These are phyloP conservation scores for Peziza echinospora DNA, from an alignment of 495 filamentous ascomycete species.

Conservation along the genomic window DNA sequence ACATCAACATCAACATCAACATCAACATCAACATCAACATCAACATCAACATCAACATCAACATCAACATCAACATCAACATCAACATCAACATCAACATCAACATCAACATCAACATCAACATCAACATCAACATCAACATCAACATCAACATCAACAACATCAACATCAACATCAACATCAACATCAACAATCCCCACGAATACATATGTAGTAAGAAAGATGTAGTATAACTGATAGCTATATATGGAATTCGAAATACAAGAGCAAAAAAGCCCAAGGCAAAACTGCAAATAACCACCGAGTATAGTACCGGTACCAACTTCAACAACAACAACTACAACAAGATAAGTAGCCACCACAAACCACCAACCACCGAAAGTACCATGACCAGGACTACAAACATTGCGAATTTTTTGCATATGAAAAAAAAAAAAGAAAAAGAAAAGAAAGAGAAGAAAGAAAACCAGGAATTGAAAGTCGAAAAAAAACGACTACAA, in stretches of 20 bases:
- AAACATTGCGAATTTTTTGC: too few relatives aligned
- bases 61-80: neutral
- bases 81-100: neutral
- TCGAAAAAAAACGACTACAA: too few relatives aligned
- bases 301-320: neutral
- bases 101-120: neutral
- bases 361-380: too few relatives aligned
- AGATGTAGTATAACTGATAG: neutral
- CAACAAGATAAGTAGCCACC: neutral
- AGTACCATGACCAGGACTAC: too few relatives aligned
- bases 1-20: conserved; percentile 1
- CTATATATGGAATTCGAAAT: neutral
- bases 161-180: neutral
- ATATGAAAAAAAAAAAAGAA: too few relatives aligned
- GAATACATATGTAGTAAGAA: neutral
- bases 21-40: conserved; percentile 1
- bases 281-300: neutral
- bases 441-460: too few relatives aligned
- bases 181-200: neutral
- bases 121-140: neutral
- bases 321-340: neutral
- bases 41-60: neutral
- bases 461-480: too few relatives aligned
- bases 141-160: neutral
- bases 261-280: neutral